Evolutionary conservation across 352 stramenopile species (phyloP), one percentile per base, ranked within the genome.

Genomic region (Globisporangium perplexum): DNA sequence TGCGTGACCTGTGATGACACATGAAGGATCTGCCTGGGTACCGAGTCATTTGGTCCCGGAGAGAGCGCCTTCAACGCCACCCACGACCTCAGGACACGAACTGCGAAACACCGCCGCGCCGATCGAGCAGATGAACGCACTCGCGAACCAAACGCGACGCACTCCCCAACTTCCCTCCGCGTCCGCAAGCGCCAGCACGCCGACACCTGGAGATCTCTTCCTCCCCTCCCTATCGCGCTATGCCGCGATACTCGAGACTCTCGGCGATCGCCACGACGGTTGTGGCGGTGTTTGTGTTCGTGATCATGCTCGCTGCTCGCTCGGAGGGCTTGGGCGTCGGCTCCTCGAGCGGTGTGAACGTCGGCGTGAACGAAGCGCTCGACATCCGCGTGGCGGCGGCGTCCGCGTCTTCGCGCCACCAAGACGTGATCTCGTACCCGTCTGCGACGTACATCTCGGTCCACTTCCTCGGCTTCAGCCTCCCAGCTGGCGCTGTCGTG

Each of bases 381-480:
- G 45, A 71, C 41, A 38, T 80, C 43, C 43, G 48, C 1, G 65
- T 76, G n/a, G n/a, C n/a, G 1, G 45, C 31, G 6, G 31, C 55
- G 0, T 60, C 63, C 14, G 67, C 62, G 8, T 51, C 47, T n/a
- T 66, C 57, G 30, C 59, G 61, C n/a, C n/a, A n/a, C 31, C 30
- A 75, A 38, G 60, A 80, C 50, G 17, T 69, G 36, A 67, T 83
- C 45, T 62, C 66, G 43, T 66, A 83, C 69, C 56, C 77, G 36
- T 63, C 66, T 23, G 68, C 75, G 18, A 73, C 59, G 18, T 86
- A 86, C 57, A 74, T 86, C 31, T 58, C 72, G 4, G 64, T 88
- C 20, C 66, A 81, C 48, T 86, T 90, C 44, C 41, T 58, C 47
- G 54, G 55, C 24, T 75, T 90, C 35, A 62, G 82, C 53, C 59